Evolutionary conservation across 2,329 filamentous ascomycete genomes (phyloP), one percentile per base, ranked within the genome.

Genomic region (Neonectria faginata): DNA sequence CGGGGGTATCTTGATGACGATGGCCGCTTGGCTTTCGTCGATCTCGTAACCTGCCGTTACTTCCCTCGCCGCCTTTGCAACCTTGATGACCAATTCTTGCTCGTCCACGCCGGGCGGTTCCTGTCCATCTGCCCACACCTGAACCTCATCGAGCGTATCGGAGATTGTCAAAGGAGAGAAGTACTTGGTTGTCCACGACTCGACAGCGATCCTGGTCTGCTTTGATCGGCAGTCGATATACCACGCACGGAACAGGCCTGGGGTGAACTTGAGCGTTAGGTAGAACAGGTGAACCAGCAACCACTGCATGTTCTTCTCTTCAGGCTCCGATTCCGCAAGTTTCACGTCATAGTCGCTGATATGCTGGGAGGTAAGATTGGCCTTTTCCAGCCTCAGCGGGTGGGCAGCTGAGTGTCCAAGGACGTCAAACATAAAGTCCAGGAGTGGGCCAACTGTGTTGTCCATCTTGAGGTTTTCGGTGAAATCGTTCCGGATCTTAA

Each of bases 261-360:
- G 93, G 0, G 92, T 84, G 74, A 93, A 90, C 73, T 89, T 91
- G 41, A 99, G 85, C 6, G 87, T 87, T 5, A 94, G 85, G 77
- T 94, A 98, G 82, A 93, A 98, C 2, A 98, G 80, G 72, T 98
- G 93, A 1, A 93, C 87, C 3, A 97, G 83, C 3, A 98, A 84
- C 89, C 91, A 95, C 72, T 97, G 91, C 73, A 92, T 89, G 72
- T 93, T 92, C 68, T 86, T 88, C 75, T 93, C 91, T 0, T 89
- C 86, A 0, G 84, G 79, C 56, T 93, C 89, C 0, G 86, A 80
- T 22, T 86, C 84, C 3, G 82, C 85, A 3, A 83, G 65, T 50
- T 81, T 80, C 42, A 89, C 70, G 62, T 88, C 82, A 69, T 89
- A 90, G 3, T 79, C 71, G 10, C 78, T 81, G 3, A 90, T 88